Evolutionary conservation across 257 asterid species (phyloP).

Genomic region (Fraxinus cuspidata): DNA sequence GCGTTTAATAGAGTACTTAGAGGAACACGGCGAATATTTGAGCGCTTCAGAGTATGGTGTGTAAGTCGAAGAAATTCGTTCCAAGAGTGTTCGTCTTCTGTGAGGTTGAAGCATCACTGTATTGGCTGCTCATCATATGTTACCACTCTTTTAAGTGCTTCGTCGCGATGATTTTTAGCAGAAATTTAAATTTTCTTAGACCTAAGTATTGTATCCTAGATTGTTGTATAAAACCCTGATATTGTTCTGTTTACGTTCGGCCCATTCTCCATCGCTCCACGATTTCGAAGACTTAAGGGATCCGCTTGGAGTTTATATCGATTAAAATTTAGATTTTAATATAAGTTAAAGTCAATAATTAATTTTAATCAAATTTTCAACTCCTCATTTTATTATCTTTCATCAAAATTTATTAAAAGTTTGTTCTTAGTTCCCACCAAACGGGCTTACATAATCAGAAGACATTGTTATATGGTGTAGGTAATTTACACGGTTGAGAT

Average conservation of each 20-base stretch:
- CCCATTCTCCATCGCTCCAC: no score
- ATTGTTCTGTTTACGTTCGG: no score
- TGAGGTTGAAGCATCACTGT: constrained; percentile 8
- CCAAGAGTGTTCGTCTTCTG: constrained; percentile 3
- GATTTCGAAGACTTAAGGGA: no score
- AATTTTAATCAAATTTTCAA: no score
- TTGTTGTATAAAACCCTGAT: no score
- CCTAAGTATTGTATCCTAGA: neutral
- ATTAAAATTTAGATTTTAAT: no score
- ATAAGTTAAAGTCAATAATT: no score
- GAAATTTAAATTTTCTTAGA: neutral
- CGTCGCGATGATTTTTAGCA: neutral
- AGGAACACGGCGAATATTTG: constrained; percentile 90
- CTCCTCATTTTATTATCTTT: no score
- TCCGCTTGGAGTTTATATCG: no score
- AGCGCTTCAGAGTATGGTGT: constrained; percentile 79
- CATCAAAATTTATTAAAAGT: no score
- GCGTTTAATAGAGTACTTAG: constrained; percentile 80
- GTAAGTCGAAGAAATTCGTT: constrained; percentile 24
- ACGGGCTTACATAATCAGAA: no score
- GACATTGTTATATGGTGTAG: neutral
- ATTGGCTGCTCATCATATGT: neutral
- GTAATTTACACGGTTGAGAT: neutral
- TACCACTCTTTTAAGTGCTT: neutral
- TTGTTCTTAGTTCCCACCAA: no score